Percentiles rank a stretch among this genome's conserved stretches.
Evolutionary conservation across 2,329 filamentous ascomycete genomes (phyloP).

Genomic region (Botrytis pseudocinerea): DNA sequence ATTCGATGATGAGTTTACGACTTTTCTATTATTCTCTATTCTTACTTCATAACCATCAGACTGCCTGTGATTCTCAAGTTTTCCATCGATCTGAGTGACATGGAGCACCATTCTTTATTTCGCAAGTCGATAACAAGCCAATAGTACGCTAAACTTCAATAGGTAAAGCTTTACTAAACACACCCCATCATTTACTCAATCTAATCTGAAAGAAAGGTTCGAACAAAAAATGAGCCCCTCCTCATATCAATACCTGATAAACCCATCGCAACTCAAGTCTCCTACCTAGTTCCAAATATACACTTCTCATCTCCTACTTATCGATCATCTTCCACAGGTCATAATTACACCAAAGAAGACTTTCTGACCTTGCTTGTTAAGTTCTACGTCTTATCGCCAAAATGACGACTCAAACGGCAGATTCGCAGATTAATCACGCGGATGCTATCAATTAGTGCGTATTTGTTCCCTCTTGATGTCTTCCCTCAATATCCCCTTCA

Average conservation of each 20-base stretch:
- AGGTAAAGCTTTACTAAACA: background rate
- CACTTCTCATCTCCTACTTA: background rate
- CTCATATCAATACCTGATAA: background rate
- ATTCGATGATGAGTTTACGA: background rate
- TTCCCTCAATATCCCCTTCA: background rate
- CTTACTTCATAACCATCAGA: background rate
- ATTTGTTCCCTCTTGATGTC: background rate
- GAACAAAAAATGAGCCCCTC: background rate
- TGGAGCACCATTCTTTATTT: background rate
- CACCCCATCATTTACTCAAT: background rate
- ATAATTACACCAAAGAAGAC: no score
- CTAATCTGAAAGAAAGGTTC: background rate
- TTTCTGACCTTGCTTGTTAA: no score
- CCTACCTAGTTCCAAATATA: background rate
- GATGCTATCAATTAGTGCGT: constrained; percentile 21
- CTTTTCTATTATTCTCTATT: background rate
- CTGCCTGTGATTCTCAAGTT: background rate
- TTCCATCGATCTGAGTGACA: background rate
- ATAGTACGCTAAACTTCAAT: background rate
- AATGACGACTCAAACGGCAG: constrained; percentile 5
- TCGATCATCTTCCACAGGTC: no score
- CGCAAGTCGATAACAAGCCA: background rate
- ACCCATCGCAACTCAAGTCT: background rate
- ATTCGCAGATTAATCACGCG: constrained; percentile 21
- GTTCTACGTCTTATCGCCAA: background rate